phyloP scores from a whole-genome alignment of 2,329 filamentous ascomycete genomes.

The Colletotrichum sp. region DNA sequence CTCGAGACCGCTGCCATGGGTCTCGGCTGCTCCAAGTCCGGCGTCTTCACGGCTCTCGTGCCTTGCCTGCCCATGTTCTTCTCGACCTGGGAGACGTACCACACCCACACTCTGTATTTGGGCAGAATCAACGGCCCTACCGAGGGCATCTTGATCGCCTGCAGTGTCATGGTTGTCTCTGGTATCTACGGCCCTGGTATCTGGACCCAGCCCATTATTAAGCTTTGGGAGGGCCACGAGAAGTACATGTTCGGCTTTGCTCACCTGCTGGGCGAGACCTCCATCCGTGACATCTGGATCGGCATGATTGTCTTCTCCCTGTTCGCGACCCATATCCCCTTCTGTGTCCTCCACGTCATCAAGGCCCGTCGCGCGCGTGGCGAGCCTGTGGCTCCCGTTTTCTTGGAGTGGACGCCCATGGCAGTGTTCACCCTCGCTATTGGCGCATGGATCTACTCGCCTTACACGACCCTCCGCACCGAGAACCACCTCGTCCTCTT shows the following conservation, averaged over 20 bases:
- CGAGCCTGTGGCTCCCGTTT: constrained; percentile 79
- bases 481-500: constrained; percentile 92
- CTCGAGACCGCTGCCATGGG: constrained; percentile 94
- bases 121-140: constrained; percentile 98
- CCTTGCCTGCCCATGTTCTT: constrained; percentile 99
- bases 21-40: constrained; percentile 81
- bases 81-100: constrained; percentile 99
- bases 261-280: constrained; percentile 69
- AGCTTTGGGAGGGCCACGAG: constrained; percentile 60
- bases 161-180: constrained; percentile 82
- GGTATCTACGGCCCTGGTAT: constrained; percentile 88
- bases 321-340: constrained; percentile 79
- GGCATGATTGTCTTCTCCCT: constrained; percentile 70
- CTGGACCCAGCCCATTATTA: constrained; percentile 78
- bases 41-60: constrained; percentile 89
- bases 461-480: constrained; percentile 79
- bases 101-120: constrained; percentile 95
- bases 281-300: constrained; percentile 90
- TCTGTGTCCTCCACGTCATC: constrained; percentile 87
- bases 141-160: constrained; percentile 90
- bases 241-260: constrained; percentile 57
- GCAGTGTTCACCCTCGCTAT: constrained; percentile 77
- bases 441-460: constrained; percentile 86
- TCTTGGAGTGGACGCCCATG: constrained; percentile 95
- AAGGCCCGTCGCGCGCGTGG: constrained; percentile 74